These are phyloP conservation scores for Ambrosia trifida DNA, from an alignment of 129 eudicot species.

Conservation along the genomic window DNA sequence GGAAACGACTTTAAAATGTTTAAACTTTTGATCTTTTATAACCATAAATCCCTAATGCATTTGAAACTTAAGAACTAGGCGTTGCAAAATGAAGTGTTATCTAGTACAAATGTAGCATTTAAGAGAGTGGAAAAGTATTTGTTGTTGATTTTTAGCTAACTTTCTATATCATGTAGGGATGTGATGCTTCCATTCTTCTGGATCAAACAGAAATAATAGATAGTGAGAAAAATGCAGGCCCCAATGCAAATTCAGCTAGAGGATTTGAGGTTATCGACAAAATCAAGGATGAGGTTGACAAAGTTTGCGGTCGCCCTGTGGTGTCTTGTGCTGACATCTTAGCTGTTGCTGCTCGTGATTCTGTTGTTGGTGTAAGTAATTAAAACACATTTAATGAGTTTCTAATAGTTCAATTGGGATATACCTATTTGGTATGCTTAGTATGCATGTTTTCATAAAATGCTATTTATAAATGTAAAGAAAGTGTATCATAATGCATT, in stretches of 20 bases:
- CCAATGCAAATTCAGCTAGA: slow-evolving; percentile 36
- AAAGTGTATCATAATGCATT: too few relatives aligned
- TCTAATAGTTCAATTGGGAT: too few relatives aligned
- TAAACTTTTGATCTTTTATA: too few relatives aligned
- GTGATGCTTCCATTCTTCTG: slow-evolving; percentile 49
- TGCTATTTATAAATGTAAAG: too few relatives aligned
- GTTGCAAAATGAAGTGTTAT: not conserved
- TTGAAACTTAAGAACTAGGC: not conserved
- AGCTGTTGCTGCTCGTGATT: slow-evolving; percentile 44
- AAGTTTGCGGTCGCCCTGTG: slow-evolving; percentile 23
- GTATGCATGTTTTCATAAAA: too few relatives aligned
- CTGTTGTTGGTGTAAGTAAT: slow-evolving; percentile 35
- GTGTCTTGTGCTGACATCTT: slow-evolving; percentile 53
- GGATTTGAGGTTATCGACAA: slow-evolving; percentile 48
- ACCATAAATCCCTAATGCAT: not conserved
- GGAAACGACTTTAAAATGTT: too few relatives aligned
- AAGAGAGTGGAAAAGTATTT: not conserved
- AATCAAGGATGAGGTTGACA: slow-evolving; percentile 44
- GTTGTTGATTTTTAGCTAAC: not conserved
- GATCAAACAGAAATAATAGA: slow-evolving; percentile 37
- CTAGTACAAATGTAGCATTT: not conserved
- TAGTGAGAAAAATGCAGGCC: slow-evolving; percentile 35
- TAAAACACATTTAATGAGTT: not conserved
- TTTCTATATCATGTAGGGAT: slow-evolving; percentile 35
- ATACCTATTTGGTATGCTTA: too few relatives aligned